Base-by-base conservation (phyloP, 1,284 basidiomycete species). In the Exobasidium cylindrosporum region DNA sequence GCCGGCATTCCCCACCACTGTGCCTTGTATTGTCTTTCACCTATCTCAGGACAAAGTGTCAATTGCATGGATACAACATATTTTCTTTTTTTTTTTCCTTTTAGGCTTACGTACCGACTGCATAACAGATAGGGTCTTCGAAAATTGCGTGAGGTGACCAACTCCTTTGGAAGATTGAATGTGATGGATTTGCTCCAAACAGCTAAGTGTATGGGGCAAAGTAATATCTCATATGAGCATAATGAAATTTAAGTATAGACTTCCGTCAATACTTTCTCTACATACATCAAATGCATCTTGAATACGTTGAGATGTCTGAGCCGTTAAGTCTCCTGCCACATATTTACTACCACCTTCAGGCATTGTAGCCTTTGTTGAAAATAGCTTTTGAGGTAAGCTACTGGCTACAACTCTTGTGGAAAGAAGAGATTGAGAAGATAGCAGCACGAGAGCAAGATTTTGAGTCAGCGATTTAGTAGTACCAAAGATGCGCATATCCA, bases 1-100 rank as follows among this genome's bases (percentile, higher is more conserved):
- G 85, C 86, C 2, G 86, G 81, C 88, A 88, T 79, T 13, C 84
- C 85, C 81, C 85, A 87, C 84, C 85, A 87, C 83, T 88, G 76
- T 1, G 62, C 62, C 35, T 64, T 55, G 56, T 65, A 68, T 56
- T 65, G 63, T 0, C 40, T 23, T 35, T 50, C 21, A 6, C 65
- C n/a, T n/a, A n/a, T n/a, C n/a, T n/a, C n/a, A n/a, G n/a, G n/a
- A n/a, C n/a, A n/a, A n/a, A n/a, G 64, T n/a, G n/a, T n/a, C n/a
- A n/a, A n/a, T n/a, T n/a, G n/a, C n/a, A n/a, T n/a, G n/a, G n/a
- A n/a, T n/a, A n/a, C n/a, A n/a, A n/a, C n/a, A n/a, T n/a, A n/a
- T n/a, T n/a, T n/a, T n/a, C n/a, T n/a, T n/a, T n/a, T n/a, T n/a
- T n/a, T n/a, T n/a, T n/a, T n/a, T n/a, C n/a, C n/a, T n/a, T n/a